Conservation (phyloP, 1,284 basidiomycete species). For the Ganoderma lucidum region DNA sequence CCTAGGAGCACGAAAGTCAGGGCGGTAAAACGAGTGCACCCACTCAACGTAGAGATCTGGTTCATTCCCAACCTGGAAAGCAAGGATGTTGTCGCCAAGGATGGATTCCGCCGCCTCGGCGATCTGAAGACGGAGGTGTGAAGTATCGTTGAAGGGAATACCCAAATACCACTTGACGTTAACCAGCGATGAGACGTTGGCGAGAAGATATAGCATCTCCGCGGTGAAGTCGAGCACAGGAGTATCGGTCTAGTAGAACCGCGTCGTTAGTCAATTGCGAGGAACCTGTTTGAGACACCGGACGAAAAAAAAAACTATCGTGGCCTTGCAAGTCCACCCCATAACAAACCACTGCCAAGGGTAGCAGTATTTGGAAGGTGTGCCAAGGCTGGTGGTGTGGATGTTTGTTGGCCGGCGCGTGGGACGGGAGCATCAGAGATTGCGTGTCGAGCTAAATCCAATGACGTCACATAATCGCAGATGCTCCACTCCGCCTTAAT, state of each 20-base stretch:
- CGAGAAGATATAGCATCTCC: constrained; percentile 51
- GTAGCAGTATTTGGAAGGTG: not conserved
- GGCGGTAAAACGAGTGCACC: constrained; percentile 11
- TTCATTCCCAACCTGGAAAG: constrained; percentile 73
- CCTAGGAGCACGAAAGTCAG: not conserved
- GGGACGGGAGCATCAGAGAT: not conserved
- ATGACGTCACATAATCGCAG: constrained; percentile 7
- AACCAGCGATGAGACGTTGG: constrained; percentile 50
- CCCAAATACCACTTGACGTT: constrained; percentile 54
- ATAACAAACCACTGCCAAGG: constrained; percentile 8
- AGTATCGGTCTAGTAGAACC: constrained; percentile 43
- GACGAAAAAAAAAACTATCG: not conserved
- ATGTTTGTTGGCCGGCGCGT: not conserved
- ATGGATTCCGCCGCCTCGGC: constrained; percentile 57
- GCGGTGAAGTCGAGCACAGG: constrained; percentile 53
- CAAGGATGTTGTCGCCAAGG: constrained; percentile 66
- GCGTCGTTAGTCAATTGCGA: not conserved
- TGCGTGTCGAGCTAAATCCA: not conserved
- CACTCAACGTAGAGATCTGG: constrained; percentile 66
- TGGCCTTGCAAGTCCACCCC: not conserved
- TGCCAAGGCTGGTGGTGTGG: not conserved
- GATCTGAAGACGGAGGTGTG: constrained; percentile 61
- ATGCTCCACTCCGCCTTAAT: constrained; percentile 37
- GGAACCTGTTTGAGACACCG: no score
- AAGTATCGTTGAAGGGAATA: constrained; percentile 60